A percentile compares a stretch with the other conserved stretches of the same genome.
Evolutionary conservation across 140 eudicot species (phyloP).

Genomic region (Oenanthe javanica): DNA sequence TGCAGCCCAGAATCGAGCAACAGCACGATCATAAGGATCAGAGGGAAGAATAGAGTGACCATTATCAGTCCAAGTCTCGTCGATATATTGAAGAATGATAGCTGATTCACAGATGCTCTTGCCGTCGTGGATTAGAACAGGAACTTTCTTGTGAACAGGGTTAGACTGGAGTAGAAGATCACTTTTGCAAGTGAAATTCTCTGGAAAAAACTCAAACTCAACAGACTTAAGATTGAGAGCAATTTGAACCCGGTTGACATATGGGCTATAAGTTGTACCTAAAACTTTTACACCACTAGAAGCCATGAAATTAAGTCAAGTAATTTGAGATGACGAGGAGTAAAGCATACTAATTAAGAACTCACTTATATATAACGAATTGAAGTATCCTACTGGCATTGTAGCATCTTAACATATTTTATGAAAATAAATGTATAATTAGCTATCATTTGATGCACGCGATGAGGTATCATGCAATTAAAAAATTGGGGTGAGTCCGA

Average conservation of each 20-base stretch:
- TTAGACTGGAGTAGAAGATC: slow-evolving; percentile 43
- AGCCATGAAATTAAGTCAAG: slow-evolving; percentile 3
- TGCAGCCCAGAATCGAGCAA: slow-evolving; percentile 40
- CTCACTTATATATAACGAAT: neutral
- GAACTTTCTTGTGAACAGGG: slow-evolving; percentile 51
- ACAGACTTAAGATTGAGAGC: slow-evolving; percentile 36
- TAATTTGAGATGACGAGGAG: neutral
- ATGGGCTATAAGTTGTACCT: slow-evolving; percentile 36
- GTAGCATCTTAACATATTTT: neutral
- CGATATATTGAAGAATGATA: slow-evolving; percentile 35
- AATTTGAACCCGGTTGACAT: slow-evolving; percentile 19
- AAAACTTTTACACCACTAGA: slow-evolving; percentile 26
- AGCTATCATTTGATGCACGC: neutral
- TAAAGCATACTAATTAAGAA: neutral
- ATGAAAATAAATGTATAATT: neutral
- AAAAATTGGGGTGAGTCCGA: neutral
- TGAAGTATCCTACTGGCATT: neutral
- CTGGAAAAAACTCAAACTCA: slow-evolving; percentile 23
- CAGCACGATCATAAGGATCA: slow-evolving; percentile 45
- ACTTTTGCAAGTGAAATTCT: slow-evolving; percentile 18
- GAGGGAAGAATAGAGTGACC: slow-evolving; percentile 33
- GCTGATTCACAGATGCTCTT: slow-evolving; percentile 37
- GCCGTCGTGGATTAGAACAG: slow-evolving; percentile 31
- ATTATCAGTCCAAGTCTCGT: slow-evolving; percentile 31
- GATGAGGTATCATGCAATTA: neutral